Conservation (phyloP, 805 yeast species). For the Jamesozyma hellenica region DNA sequence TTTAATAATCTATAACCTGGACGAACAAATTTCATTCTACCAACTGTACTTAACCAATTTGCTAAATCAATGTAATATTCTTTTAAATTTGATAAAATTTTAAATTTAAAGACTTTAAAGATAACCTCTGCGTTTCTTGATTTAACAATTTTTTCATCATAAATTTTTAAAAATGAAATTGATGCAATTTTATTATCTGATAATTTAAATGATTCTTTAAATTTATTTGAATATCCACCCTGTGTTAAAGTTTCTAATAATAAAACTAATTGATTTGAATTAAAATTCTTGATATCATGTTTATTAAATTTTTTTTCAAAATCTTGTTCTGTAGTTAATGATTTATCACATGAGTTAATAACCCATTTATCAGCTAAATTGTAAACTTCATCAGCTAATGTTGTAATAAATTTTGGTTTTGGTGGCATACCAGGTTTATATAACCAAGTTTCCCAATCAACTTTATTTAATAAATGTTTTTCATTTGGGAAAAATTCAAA, state of each 20-base stretch:
- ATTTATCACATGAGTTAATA: constrained; percentile 21
- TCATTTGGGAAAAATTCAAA: constrained; percentile 52
- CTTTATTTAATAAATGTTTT: constrained; percentile 44
- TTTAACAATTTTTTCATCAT: constrained; percentile 34
- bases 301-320: constrained; percentile 33
- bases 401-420: constrained; percentile 69
- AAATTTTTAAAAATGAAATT: constrained; percentile 30
- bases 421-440: constrained; percentile 83
- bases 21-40: constrained; percentile 89
- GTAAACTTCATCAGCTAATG: constrained; percentile 65
- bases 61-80: constrained; percentile 47
- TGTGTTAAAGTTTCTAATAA: constrained; percentile 62
- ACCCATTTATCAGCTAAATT: constrained; percentile 59
- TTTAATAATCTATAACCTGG: constrained; percentile 68
- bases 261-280: constrained; percentile 69
- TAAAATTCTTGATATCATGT: constrained; percentile 46
- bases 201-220: constrained; percentile 28
- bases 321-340: constrained; percentile 6
- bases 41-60: constrained; percentile 82
- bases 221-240: constrained; percentile 16
- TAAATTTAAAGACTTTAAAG: constrained; percentile 65
- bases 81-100: constrained; percentile 43
- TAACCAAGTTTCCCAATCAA: constrained; percentile 85
- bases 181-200: constrained; percentile 27
- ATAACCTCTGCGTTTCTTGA: constrained; percentile 73